Evolutionary conservation across 23 red algal species (phyloP), one percentile per base, ranked within the genome.

Genomic region (Gracilaria gracilis): DNA sequence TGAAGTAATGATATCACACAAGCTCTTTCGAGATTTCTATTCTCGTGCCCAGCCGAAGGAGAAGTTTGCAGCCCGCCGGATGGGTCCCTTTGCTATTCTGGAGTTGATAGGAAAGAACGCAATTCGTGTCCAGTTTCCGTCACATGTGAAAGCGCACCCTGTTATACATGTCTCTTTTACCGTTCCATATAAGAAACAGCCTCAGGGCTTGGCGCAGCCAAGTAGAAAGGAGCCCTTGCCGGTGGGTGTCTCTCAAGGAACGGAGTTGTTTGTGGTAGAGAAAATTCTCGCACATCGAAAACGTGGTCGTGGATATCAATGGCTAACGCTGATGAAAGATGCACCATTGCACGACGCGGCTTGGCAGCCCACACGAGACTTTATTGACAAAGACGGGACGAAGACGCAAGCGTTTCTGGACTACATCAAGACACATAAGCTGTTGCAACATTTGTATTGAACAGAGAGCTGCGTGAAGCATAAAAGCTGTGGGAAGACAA

Each of bases 381-480:
- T 87, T 54, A 28, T 75, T 13, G 38, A 87, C 25, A 49, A 39
- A 57, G 77, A 81, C 33, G 77, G 77, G 4, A 59, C 48, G 25
- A 12, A 73, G 40, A 87, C 62, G 12, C 19, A 74, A 9, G 83
- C 65, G 20, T 87, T 87, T 38, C 44, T 25, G 5, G 50, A 28
- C 4, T 75, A 87, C 44, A 73, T 87, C 47, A 35, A 28, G 25
- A 33, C 53, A 9, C 7, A 87, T 20, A 87, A 87, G 23, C 17
- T 75, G 9, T 62, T 87, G 21, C 20, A 17, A 21, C 65, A 72
- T 69, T 54, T 73, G 29, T 65, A 87, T 75, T 87, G 83, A 85
- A 9, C 5, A 67, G 67, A 65, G 81, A 7, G 42, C 5, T 11
- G 72, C 82, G 82, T 29, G 82, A 39, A 75, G 4, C 62, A 73